Evolutionary conservation across 768 basidiomycete genomes (phyloP).

Genomic region (Rubroboletus satanas): DNA sequence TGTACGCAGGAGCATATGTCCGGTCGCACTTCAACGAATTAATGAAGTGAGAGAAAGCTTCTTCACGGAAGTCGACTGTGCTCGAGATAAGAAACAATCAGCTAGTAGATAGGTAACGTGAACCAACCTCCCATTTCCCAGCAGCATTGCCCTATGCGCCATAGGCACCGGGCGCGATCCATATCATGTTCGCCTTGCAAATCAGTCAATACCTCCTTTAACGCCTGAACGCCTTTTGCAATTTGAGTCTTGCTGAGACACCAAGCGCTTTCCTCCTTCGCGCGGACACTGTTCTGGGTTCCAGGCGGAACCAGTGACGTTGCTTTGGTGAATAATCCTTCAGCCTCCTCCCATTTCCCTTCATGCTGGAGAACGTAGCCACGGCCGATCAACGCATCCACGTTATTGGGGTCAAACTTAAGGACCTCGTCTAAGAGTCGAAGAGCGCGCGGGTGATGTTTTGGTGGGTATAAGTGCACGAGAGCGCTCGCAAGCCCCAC

Average conservation of each 20-base stretch:
- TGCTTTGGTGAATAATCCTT: constrained; percentile 57
- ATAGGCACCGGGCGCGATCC: constrained; percentile 77
- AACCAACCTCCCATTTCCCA: constrained; percentile 69
- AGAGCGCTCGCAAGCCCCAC: constrained; percentile 69
- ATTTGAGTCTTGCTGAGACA: constrained; percentile 54
- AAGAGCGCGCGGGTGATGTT: constrained; percentile 79
- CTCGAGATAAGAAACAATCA: constrained; percentile 1
- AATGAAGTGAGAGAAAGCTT: constrained; percentile 78
- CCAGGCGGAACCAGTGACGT: constrained; percentile 44
- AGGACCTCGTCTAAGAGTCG: constrained; percentile 73
- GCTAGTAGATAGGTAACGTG: not conserved
- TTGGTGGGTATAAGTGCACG: constrained; percentile 84
- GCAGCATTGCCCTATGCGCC: constrained; percentile 75
- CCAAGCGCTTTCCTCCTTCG: constrained; percentile 85
- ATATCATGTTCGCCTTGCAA: constrained; percentile 43
- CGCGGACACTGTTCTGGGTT: constrained; percentile 49
- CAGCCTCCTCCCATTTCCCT: constrained; percentile 66
- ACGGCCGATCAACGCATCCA: constrained; percentile 64
- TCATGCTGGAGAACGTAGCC: constrained; percentile 69
- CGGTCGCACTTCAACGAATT: constrained; percentile 69
- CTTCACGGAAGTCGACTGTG: constrained; percentile 48
- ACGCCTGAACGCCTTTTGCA: constrained; percentile 42
- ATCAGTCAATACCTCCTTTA: constrained; percentile 46
- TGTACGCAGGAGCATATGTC: constrained; percentile 86
- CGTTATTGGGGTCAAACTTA: constrained; percentile 54